Evolutionary conservation across 2,329 filamentous ascomycete species (phyloP), one percentile per base, ranked within the genome.

Genomic region (Fusarium liriodendri): DNA sequence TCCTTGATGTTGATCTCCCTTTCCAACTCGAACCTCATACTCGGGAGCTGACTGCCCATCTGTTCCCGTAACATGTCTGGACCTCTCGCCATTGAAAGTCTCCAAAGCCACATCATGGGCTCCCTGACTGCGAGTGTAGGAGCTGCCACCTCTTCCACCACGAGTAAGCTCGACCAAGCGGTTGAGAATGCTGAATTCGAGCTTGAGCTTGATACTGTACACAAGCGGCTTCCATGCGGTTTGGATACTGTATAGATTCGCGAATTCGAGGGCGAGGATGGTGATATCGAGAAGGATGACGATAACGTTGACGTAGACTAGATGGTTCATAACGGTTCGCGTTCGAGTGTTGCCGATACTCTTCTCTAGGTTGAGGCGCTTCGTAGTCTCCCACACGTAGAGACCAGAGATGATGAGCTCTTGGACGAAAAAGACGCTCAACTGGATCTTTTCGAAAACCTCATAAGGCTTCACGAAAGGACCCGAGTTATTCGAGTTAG

Each of bases 371-470:
- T 33, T 32, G 2, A 55, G 29, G 13, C 29, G 33, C 8, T 83
- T 84, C 50, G 85, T 79, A 0, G 88, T 88, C 62, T 89, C 87
- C 79, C 82, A 83, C 50, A 90, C 88, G 72, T 89, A 90, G 3
- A 89, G 75, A 0, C 83, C 83, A 0, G 88, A 89, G 40, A 90
- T 84, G 62, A 88, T 83, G 50, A 87, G 81, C 69, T 90, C 88
- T 76, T 90, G 88, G 1, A 89, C 62, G 66, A 86, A 88, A 76
- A 90, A 90, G 1, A 87, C 82, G 3, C 85, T 87, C 73, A 90
- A 84, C 73, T 90, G 87, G 4, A 89, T 82, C 76, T 87, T 87
- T 68, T 90, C 88, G 78, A 87, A 80, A 38, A 87, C 76, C 9
- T 83, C 82, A 57, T 88, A 88, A 0, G 78, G 74, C 1, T 61